Evolutionary conservation across 768 basidiomycete genomes (phyloP).

Genomic region (Tulasnella calospora): DNA sequence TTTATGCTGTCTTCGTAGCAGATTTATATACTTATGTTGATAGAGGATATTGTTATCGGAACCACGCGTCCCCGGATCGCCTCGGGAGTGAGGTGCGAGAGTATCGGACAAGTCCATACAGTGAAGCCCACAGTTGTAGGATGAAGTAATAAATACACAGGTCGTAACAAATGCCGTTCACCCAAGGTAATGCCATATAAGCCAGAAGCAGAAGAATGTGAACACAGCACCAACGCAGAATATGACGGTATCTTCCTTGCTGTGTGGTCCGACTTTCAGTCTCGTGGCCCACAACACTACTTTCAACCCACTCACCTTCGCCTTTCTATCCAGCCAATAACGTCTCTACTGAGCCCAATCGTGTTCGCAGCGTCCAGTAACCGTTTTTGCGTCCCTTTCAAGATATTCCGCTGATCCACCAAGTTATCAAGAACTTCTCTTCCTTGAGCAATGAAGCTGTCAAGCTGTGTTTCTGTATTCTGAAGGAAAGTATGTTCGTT

Average conservation of each 20-base stretch:
- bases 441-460: slow-evolving; percentile 90
- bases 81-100: neutral
- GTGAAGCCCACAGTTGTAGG: neutral
- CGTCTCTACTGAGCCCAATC: slow-evolving; percentile 85
- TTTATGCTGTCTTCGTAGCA: neutral
- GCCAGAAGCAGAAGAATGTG: slow-evolving; percentile 89
- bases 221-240: slow-evolving; percentile 78
- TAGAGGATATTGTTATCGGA: neutral
- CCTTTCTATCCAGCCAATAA: slow-evolving; percentile 95
- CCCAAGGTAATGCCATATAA: slow-evolving; percentile 89
- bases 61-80: neutral
- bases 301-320: slow-evolving; percentile 61
- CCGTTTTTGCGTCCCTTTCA: slow-evolving; percentile 90
- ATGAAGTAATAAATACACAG: slow-evolving; percentile 19
- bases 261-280: slow-evolving; percentile 35
- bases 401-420: slow-evolving; percentile 83
- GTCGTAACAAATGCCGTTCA: slow-evolving; percentile 28
- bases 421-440: slow-evolving; percentile 87
- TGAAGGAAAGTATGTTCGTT: slow-evolving; percentile 86
- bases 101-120: neutral
- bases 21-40: neutral
- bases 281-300: neutral
- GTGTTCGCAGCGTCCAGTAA: slow-evolving; percentile 90
- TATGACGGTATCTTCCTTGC: slow-evolving; percentile 94
- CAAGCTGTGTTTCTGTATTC: slow-evolving; percentile 72